Evolutionary conservation across 2,329 filamentous ascomycete genomes (phyloP), one percentile per base, ranked within the genome.

Genomic region (Colletotrichum tropicale): DNA sequence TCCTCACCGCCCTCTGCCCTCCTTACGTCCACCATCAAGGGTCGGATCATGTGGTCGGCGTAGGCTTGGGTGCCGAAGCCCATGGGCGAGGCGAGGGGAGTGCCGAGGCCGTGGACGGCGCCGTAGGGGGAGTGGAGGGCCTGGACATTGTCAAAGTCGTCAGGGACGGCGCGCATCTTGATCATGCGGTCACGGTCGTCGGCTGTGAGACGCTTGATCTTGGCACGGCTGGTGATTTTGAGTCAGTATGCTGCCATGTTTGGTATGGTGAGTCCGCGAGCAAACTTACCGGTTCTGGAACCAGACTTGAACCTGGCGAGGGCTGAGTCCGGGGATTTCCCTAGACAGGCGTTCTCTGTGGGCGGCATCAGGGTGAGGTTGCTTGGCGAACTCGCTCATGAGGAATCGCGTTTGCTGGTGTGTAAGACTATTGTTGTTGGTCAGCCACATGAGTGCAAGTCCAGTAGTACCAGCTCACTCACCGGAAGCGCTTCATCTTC

Each of bases 351-450:
- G 91, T 83, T 98, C 96, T 77, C 96, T 91, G 84, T 98, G 96
- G 62, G 95, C 94, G 55, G 96, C 96, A 85, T 98, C 96, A 9
- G 96, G 96, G 83, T 98, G 96, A 28, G 96, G 95, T 83, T 98
- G 96, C 80, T 97, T 96, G 73, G 96, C 94, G 81, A 98, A 98
- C 83, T 98, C 96, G 85, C 95, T 98, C 95, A 98, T 98, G 72
- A 98, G 88, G 81, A 98, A 98, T 16, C 96, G 93, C n/a, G 96
- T 98, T 88, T 98, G 96, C 80, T 97, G 96, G 84, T 98, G 96
- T 1, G 96, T 98, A 78, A 98, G 92, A 79, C 96, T 98, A 80
- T 64, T 34, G 34, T 64, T 34, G 34, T 28, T 26, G 34, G 61
- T 64, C 21, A 64, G 61, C 34, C 43, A 16, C 36, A 64, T 24